Base-by-base conservation (phyloP, 805 yeast genomes). In the Metschnikowia proteae region DNA sequence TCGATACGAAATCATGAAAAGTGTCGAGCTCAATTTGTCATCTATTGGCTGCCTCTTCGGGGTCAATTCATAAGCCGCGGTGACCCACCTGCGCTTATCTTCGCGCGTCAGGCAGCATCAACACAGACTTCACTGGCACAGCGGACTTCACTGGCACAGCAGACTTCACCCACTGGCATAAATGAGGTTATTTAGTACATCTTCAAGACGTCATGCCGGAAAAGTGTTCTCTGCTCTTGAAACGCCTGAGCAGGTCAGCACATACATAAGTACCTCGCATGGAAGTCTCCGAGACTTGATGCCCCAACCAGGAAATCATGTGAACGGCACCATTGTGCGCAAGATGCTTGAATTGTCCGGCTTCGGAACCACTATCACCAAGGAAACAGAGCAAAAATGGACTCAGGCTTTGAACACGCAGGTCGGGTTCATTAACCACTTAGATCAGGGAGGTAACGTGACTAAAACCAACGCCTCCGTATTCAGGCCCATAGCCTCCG, bases 301-400 rank as follows among this genome's bases (percentile, higher is more conserved):
- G 23, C 59, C 59, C 8, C 46, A 45, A 6, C 45, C 52, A 7
- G 44, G 52, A 10, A 46, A 51, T 22, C 54, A 63, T 17, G 55
- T 54, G 30, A 57, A 55, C 41, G 45, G 54, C 13, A 45, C 46
- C 17, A 48, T 57, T 4, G 55, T 64, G 13, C 50, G 48, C 31
- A 76, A 68, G 37, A 57, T 81, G 41, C 56, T 79, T 30, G 67
- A 68, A 35, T 59, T 81, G 22, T 75, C 85, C 0, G 86, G 86
- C 0, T 54, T 82, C 4, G 69, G 75, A 3, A 55, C 64, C 7
- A 50, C 56, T 5, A 47, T 68, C 8, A 27, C 63, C 3, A 45
- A 46, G 0, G 59, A 57, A 3, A 68, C 73, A 33, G 62, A 69
- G 23, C 49, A 52, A 3, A 56, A 55, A 28, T 62, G 77, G 36